phyloP scores from a whole-genome alignment of 2,329 filamentous ascomycete species.

The Canariomyces notabilis region DNA sequence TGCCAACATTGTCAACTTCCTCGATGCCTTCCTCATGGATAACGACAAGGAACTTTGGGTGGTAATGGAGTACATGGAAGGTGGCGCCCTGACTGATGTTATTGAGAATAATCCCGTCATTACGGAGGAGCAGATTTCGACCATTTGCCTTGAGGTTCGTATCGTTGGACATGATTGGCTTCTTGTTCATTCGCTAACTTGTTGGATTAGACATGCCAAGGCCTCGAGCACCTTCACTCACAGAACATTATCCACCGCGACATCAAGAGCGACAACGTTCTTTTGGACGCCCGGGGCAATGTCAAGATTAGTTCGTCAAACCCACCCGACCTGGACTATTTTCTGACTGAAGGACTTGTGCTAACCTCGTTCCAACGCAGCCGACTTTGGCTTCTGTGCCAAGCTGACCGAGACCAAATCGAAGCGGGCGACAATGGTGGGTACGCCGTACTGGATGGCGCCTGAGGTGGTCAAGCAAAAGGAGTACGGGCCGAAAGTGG shows the following conservation, averaged over 20 bases:
- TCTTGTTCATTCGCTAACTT: conserved; percentile 5
- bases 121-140: conserved; percentile 94
- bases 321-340: not conserved
- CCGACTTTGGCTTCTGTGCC: conserved; percentile 98
- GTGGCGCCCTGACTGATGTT: conserved; percentile 92
- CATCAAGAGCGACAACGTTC: conserved; percentile 98
- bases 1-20: conserved; percentile 97
- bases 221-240: conserved; percentile 86
- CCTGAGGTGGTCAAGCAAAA: conserved; percentile 99
- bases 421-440: conserved; percentile 98
- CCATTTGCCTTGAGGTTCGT: conserved; percentile 88
- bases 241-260: conserved; percentile 98
- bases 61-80: conserved; percentile 99
- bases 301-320: conserved; percentile 86
- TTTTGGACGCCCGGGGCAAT: conserved; percentile 87
- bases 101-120: conserved; percentile 97
- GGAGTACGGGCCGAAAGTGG: conserved; percentile 96
- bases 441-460: conserved; percentile 99
- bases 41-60: conserved; percentile 97
- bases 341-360: not conserved
- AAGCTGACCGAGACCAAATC: conserved; percentile 95
- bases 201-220: conserved; percentile 75
- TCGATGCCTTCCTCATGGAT: conserved; percentile 94
- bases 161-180: not conserved
- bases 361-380: conserved; percentile 39